phyloP scores from a whole-genome alignment of 163 green algal genomes.

The Scenedesmus sp. region DNA sequence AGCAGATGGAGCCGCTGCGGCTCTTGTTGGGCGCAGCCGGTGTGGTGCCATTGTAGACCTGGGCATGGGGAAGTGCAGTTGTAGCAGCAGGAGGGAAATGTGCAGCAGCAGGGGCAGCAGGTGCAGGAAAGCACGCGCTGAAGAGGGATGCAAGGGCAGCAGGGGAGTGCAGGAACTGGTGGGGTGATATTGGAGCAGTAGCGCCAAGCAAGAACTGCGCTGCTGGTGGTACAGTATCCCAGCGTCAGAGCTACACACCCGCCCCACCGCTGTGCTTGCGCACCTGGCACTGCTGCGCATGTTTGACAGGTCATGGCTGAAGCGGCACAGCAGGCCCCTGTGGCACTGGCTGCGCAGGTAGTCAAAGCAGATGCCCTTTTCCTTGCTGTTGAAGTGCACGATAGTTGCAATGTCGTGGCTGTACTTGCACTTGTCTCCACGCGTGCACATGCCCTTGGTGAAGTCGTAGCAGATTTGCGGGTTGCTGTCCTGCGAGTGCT shows the following conservation, averaged over 20 bases:
- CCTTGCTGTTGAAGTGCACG: slow-evolving; percentile 78
- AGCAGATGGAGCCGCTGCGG: slow-evolving; percentile 81
- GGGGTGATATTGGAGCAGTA: too few species aligned
- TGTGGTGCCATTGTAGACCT: slow-evolving; percentile 39
- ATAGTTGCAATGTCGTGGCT: slow-evolving; percentile 85
- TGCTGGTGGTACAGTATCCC: too few species aligned
- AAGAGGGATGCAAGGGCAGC: background rate
- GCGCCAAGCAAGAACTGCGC: too few species aligned
- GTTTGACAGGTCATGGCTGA: slow-evolving; percentile 87
- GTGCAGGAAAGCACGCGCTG: background rate
- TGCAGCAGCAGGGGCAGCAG: background rate
- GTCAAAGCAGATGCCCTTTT: slow-evolving; percentile 91
- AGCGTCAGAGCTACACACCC: too few species aligned
- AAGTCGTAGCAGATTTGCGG: slow-evolving; percentile 92
- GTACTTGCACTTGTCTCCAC: slow-evolving; percentile 87
- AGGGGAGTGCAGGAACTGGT: background rate
- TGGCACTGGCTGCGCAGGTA: slow-evolving; percentile 86
- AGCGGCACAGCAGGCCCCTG: slow-evolving; percentile 86
- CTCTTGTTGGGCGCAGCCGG: slow-evolving; percentile 53
- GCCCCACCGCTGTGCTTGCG: background rate
- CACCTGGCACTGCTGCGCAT: slow-evolving; percentile 79
- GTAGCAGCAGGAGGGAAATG: slow-evolving; percentile 1
- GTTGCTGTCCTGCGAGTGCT: background rate
- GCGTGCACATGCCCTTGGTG: slow-evolving; percentile 84
- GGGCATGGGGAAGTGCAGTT: background rate